Conservation (phyloP, 495 filamentous ascomycete species). For the Saxophila tyrrhenica region DNA sequence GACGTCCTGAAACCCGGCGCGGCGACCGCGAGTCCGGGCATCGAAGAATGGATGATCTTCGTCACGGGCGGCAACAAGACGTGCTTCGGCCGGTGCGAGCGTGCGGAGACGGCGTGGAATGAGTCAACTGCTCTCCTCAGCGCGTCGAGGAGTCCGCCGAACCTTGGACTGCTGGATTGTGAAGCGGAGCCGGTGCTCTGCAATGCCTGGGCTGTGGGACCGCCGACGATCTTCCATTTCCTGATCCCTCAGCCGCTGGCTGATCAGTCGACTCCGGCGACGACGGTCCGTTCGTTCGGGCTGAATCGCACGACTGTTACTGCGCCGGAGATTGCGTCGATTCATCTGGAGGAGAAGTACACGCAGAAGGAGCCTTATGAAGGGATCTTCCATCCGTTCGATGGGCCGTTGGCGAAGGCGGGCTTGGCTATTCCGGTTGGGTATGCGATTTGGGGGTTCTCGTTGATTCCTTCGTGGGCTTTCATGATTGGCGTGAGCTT, state of each 20-base stretch:
- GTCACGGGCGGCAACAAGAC: slow-evolving; percentile 80
- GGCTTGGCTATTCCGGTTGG: slow-evolving; percentile 54
- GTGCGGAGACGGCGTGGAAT: slow-evolving; percentile 45
- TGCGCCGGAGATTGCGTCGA: slow-evolving; percentile 26
- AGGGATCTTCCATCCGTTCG: slow-evolving; percentile 69
- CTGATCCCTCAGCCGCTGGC: slow-evolving; percentile 50
- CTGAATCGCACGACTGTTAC: slow-evolving; percentile 29
- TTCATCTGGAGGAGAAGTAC: slow-evolving; percentile 53
- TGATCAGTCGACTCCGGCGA: slow-evolving; percentile 30
- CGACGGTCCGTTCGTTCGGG: slow-evolving; percentile 26
- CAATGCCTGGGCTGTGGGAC: slow-evolving; percentile 63
- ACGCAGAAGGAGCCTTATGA: slow-evolving; percentile 49
- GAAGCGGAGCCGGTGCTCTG: slow-evolving; percentile 71
- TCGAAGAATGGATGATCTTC: slow-evolving; percentile 72
- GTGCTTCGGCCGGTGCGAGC: slow-evolving; percentile 56
- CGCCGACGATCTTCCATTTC: slow-evolving; percentile 62
- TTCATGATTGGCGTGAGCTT: slow-evolving; percentile 76
- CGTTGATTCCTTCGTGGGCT: slow-evolving; percentile 53
- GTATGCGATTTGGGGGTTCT: slow-evolving; percentile 52
- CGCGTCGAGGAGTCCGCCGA: slow-evolving; percentile 51
- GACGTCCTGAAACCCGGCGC: slow-evolving; percentile 51
- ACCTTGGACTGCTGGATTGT: slow-evolving; percentile 66
- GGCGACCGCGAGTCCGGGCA: slow-evolving; percentile 37
- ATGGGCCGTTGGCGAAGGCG: slow-evolving; percentile 56
- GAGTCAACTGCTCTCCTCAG: slow-evolving; percentile 60